These are phyloP conservation scores for Nicotiana knightiana DNA, from an alignment of 257 asterid genomes.

Conservation along the genomic window DNA sequence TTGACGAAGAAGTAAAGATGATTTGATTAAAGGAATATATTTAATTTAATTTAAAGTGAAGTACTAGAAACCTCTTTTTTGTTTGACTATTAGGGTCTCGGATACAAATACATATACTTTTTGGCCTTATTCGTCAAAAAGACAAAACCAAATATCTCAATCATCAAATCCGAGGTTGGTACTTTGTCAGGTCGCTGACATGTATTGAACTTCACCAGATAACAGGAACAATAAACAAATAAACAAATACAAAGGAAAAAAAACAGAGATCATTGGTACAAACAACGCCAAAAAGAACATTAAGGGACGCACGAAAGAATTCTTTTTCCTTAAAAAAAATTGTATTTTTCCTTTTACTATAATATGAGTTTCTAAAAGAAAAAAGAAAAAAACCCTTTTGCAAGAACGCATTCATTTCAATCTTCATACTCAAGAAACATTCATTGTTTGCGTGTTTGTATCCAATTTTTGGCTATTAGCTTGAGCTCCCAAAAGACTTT, in stretches of 20 bases:
- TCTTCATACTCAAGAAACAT: neutral
- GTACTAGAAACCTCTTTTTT: neutral
- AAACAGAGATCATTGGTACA: neutral
- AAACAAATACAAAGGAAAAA: neutral
- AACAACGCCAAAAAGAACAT: neutral
- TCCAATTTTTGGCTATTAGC: neutral
- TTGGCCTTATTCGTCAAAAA: conserved; percentile 39
- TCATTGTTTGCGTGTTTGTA: conserved; percentile 38
- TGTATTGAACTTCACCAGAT: conserved; percentile 30
- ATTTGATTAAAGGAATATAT: neutral
- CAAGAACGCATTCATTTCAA: neutral
- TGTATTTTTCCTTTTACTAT: neutral
- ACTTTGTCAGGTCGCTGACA: conserved; percentile 50
- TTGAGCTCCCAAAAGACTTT: neutral
- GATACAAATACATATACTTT: conserved; percentile 13
- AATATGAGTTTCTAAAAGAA: neutral
- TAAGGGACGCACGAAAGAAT: conserved; percentile 12
- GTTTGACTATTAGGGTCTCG: neutral
- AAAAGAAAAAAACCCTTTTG: neutral
- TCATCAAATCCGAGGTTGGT: conserved; percentile 37
- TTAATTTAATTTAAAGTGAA: neutral
- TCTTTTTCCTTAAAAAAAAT: neutral
- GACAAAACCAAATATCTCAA: conserved; percentile 40
- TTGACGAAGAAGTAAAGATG: neutral
- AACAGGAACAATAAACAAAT: neutral